Conservation (phyloP, 352 stramenopile genomes). For the Phytophthora crassamura region DNA sequence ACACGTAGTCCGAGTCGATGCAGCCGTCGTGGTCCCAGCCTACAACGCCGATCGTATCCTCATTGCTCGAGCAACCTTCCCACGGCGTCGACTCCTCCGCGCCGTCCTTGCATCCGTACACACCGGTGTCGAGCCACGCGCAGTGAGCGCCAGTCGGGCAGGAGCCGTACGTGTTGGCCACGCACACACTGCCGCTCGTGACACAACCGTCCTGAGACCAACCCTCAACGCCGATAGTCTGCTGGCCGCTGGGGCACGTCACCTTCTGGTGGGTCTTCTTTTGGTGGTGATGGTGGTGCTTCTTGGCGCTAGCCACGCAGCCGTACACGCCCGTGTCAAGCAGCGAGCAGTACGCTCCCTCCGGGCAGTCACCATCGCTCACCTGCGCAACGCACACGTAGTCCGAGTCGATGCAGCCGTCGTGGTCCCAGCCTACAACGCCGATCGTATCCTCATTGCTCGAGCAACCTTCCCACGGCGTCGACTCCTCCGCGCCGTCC, state of each 20-base stretch:
- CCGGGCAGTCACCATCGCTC: conserved; percentile 12
- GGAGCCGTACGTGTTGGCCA: conserved; percentile 27
- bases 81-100: conserved; percentile 28
- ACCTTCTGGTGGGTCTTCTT: conserved; percentile 19
- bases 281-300: conserved; percentile 15
- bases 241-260: conserved; percentile 23
- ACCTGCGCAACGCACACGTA: conserved; percentile 22
- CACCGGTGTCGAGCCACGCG: conserved; percentile 30
- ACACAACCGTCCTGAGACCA: conserved; percentile 30
- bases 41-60: conserved; percentile 32
- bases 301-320: conserved; percentile 16
- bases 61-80: conserved; percentile 23
- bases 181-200: conserved; percentile 23
- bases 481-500: conserved; percentile 30
- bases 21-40: conserved; percentile 33
- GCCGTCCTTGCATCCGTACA: conserved; percentile 37
- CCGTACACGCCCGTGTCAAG: conserved; percentile 29
- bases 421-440: conserved; percentile 29
- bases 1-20: conserved; percentile 26
- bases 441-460: conserved; percentile 29
- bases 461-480: conserved; percentile 24
- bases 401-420: conserved; percentile 29
- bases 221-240: conserved; percentile 26
- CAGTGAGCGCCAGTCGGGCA: conserved; percentile 35
- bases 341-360: conserved; percentile 29